Conservation (phyloP, 2,329 filamentous ascomycete genomes). For the Nemania sp. region DNA sequence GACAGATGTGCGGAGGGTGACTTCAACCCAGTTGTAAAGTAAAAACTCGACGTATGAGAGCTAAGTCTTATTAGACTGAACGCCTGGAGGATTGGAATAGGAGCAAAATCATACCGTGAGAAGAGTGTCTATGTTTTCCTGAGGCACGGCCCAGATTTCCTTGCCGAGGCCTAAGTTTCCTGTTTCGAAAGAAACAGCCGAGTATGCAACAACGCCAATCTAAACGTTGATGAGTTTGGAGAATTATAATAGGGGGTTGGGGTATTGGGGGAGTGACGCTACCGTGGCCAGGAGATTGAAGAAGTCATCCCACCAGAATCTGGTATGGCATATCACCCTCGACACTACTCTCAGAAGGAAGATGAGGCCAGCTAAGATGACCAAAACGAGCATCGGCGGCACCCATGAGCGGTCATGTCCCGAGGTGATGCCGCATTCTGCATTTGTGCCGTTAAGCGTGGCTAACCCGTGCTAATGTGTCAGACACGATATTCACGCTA, state of each 20-base stretch:
- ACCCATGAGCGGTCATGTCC: neutral
- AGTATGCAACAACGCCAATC: too few relatives aligned
- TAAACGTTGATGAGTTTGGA: neutral
- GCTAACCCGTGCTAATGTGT: too few relatives aligned
- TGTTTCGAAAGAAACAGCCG: neutral
- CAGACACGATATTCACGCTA: too few relatives aligned
- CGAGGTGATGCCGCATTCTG: slow-evolving; percentile 3
- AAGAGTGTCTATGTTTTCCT: slow-evolving; percentile 55
- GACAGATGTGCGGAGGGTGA: slow-evolving; percentile 55
- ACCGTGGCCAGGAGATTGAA: slow-evolving; percentile 1
- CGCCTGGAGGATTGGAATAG: slow-evolving; percentile 41
- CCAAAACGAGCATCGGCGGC: neutral
- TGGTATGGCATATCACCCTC: slow-evolving; percentile 1
- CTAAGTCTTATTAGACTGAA: slow-evolving; percentile 9
- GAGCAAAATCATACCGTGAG: slow-evolving; percentile 57
- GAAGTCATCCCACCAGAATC: slow-evolving; percentile 14
- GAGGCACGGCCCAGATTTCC: slow-evolving; percentile 63
- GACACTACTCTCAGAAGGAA: neutral
- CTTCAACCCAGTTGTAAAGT: neutral
- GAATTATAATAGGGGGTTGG: too few relatives aligned
- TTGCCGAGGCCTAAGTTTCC: slow-evolving; percentile 56
- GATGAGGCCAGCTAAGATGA: neutral
- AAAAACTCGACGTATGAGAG: slow-evolving; percentile 25
- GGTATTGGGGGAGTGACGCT: neutral
- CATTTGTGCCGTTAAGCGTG: neutral